Evolutionary conservation across 768 basidiomycete species (phyloP).

Genomic region (Auricularia auricula-judae): DNA sequence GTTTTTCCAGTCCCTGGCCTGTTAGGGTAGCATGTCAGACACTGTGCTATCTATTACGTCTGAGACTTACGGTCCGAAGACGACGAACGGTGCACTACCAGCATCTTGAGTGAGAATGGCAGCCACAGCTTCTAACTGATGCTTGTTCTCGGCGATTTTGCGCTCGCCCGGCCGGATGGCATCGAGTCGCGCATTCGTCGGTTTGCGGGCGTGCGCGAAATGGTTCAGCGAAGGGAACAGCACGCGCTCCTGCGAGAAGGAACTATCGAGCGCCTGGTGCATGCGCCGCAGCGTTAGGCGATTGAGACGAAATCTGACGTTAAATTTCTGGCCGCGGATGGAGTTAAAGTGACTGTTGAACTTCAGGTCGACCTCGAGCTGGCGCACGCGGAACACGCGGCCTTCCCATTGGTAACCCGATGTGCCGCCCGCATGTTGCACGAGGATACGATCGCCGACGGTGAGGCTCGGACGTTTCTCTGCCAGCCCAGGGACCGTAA

Average conservation of each 20-base stretch:
- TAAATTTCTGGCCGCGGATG: conserved; percentile 28
- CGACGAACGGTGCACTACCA: conserved; percentile 43
- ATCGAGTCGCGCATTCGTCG: conserved; percentile 5
- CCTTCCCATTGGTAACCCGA: conserved; percentile 47
- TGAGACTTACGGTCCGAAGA: conserved; percentile 49
- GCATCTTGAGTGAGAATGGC: conserved; percentile 32
- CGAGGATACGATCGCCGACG: conserved; percentile 32
- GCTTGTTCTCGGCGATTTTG: conserved; percentile 32
- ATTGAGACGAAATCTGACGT: conserved; percentile 43
- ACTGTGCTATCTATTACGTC: too few relatives aligned
- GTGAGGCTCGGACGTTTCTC: conserved; percentile 49
- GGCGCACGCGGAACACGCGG: conserved; percentile 40
- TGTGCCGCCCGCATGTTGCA: conserved; percentile 27
- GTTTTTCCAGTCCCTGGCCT: conserved; percentile 14
- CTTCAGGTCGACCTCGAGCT: conserved; percentile 38
- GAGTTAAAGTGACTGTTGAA: conserved; percentile 34
- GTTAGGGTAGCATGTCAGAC: not conserved
- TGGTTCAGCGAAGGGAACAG: conserved; percentile 36
- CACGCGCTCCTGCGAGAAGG: conserved; percentile 33
- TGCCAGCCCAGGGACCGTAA: conserved; percentile 39
- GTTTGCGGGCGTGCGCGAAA: conserved; percentile 11
- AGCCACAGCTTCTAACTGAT: conserved; percentile 38
- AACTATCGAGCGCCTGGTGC: conserved; percentile 43
- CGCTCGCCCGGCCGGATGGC: conserved; percentile 26
- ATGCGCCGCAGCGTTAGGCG: conserved; percentile 45